Evolutionary conservation across 2,329 filamentous ascomycete species (phyloP).

Genomic region (Nigrospora osmanthi): DNA sequence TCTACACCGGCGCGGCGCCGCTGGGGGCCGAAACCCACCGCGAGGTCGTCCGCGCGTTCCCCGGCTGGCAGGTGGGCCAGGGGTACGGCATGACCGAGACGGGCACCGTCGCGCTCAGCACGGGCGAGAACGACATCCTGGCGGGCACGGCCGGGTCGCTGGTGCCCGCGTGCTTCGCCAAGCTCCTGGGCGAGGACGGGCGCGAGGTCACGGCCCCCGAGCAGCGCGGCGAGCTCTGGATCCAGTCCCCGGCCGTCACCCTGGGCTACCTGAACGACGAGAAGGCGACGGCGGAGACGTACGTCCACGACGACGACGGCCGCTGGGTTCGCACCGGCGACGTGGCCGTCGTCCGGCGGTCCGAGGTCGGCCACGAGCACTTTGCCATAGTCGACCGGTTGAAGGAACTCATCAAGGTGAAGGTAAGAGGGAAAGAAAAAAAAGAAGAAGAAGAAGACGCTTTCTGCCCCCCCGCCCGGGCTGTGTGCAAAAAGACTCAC

Average conservation of each 20-base stretch:
- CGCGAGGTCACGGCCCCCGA: conserved; percentile 57
- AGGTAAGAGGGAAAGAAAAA: conserved; percentile 31
- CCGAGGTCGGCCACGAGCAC: conserved; percentile 65
- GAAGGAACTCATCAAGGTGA: conserved; percentile 42
- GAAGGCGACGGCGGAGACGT: conserved; percentile 75
- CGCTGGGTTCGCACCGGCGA: conserved; percentile 81
- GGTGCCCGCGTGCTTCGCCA: conserved; percentile 55
- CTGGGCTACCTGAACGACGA: conserved; percentile 84
- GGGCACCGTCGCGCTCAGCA: conserved; percentile 58
- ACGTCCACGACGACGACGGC: conserved; percentile 56
- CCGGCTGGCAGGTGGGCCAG: conserved; percentile 53
- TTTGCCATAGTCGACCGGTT: conserved; percentile 74
- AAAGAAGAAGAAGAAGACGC: too few species aligned
- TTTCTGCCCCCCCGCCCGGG: not conserved
- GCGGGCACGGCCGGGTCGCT: conserved; percentile 67
- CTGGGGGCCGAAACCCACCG: conserved; percentile 65
- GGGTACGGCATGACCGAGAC: conserved; percentile 77
- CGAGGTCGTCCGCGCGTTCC: conserved; percentile 34
- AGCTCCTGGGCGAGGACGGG: conserved; percentile 61
- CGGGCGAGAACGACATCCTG: conserved; percentile 54
- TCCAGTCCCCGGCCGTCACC: conserved; percentile 69
- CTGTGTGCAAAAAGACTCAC: not conserved
- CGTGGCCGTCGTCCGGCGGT: conserved; percentile 62
- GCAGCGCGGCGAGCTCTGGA: conserved; percentile 70
- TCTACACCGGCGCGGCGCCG: conserved; percentile 74